Base-by-base conservation (phyloP, 1,284 basidiomycete species). In the Marasmius oreades region DNA sequence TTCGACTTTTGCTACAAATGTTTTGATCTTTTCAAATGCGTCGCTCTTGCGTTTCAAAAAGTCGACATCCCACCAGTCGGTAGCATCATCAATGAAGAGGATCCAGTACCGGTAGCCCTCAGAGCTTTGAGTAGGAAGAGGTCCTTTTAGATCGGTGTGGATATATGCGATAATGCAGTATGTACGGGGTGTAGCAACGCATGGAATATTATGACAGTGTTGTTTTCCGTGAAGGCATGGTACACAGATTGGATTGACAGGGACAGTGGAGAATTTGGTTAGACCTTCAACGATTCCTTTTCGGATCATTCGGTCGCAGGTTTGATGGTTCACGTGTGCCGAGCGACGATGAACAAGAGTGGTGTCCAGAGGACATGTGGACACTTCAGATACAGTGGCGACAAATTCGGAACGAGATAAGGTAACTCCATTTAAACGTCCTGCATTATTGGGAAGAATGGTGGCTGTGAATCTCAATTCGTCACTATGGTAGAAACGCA, bases 111-210 rank as follows among this genome's bases (percentile, higher is more conserved):
- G 60, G 43, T 63, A 65, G 5, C 71, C 71, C 23, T 59, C 55
- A 12, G 43, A 54, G 22, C 67, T 65, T 20, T 39, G 45, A 16
- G 63, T 59, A 12, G 63, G 61, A 14, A 72, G 55, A 34, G 64
- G 71, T 44, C 70, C 70, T 57, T 71, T 64, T 7, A 75, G 55
- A 55, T 76, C 74, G 39, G 67, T 60, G 61, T 73, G 73, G 20
- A 75, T 62, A 8, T 71, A 65, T 11, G 67, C 64, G 11, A 73
- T 60, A 26, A 61, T 52, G 14, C 36, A 42, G 4, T 37, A 56
- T 22, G 42, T 42, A 24, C 26, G 50, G 3, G 28, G 47, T 54
- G 18, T 58, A 47, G 36, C 62, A 33, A 16, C 20, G 20, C 51
- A 64, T 56, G 44, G 63, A 56, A 61, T 59, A 31, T 57, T 47